Conservation (phyloP, 1,139 yeast species). For the Magnusiomyces clavatus region DNA sequence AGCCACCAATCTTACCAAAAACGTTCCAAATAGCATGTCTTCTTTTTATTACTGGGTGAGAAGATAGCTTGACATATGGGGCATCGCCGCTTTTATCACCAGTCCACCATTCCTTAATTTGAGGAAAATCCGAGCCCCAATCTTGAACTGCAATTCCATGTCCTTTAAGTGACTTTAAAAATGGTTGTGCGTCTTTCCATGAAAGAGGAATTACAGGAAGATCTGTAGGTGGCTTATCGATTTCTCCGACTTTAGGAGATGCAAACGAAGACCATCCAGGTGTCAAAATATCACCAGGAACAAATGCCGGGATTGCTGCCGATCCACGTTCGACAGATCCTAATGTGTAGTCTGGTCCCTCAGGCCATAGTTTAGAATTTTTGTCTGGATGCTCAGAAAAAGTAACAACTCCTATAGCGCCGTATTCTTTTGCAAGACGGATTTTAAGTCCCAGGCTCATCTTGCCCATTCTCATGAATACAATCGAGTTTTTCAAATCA, state of each 20-base stretch:
- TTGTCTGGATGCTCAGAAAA: slow-evolving; percentile 36
- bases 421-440: slow-evolving; percentile 42
- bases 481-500: slow-evolving; percentile 38
- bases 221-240: slow-evolving; percentile 45
- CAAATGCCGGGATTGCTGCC: slow-evolving; percentile 56
- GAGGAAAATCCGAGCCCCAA: slow-evolving; percentile 28
- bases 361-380: slow-evolving; percentile 28
- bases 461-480: slow-evolving; percentile 57
- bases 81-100: slow-evolving; percentile 32
- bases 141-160: slow-evolving; percentile 40
- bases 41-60: slow-evolving; percentile 46
- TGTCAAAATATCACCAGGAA: slow-evolving; percentile 71
- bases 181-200: slow-evolving; percentile 52
- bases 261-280: slow-evolving; percentile 67
- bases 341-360: slow-evolving; percentile 9
- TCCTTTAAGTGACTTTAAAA: slow-evolving; percentile 42
- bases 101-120: slow-evolving; percentile 36
- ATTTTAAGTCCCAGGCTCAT: slow-evolving; percentile 46
- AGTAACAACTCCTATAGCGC: slow-evolving; percentile 51
- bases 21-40: slow-evolving; percentile 73
- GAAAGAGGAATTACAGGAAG: slow-evolving; percentile 76
- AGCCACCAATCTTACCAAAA: slow-evolving; percentile 67
- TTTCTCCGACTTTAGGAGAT: slow-evolving; percentile 28
- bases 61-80: slow-evolving; percentile 35
- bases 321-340: slow-evolving; percentile 48